phyloP scores from a whole-genome alignment of 2,329 filamentous ascomycete species.

The Penicillium olsonii region DNA sequence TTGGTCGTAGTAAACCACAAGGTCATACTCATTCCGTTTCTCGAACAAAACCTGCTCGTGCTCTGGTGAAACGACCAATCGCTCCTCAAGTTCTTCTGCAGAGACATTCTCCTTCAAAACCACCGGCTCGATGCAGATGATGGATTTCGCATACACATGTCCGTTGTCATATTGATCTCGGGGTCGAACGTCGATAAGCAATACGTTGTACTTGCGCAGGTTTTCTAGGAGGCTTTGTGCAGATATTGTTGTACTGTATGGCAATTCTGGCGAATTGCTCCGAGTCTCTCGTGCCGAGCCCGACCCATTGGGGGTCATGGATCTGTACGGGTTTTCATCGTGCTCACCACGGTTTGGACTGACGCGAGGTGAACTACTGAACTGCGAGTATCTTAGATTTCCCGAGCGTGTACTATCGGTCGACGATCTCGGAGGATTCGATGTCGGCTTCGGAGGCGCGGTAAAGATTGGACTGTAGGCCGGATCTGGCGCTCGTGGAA shows the following conservation, averaged over 20 bases:
- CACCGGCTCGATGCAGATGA: slow-evolving; percentile 89
- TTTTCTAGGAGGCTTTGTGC: slow-evolving; percentile 71
- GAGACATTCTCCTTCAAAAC: slow-evolving; percentile 68
- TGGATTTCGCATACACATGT: slow-evolving; percentile 79
- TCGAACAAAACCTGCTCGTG: slow-evolving; percentile 73
- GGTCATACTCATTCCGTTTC: slow-evolving; percentile 72
- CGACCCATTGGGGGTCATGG: slow-evolving; percentile 46
- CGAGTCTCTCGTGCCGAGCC: slow-evolving; percentile 39
- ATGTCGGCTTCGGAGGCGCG: slow-evolving; percentile 39
- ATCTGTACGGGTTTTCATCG: slow-evolving; percentile 47
- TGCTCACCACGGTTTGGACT: slow-evolving; percentile 36
- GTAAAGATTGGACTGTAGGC: slow-evolving; percentile 50
- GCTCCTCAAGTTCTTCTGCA: slow-evolving; percentile 60
- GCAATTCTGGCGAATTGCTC: slow-evolving; percentile 51
- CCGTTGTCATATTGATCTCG: slow-evolving; percentile 82
- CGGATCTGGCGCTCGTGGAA: slow-evolving; percentile 51
- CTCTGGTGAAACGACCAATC: slow-evolving; percentile 50
- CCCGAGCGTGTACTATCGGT: slow-evolving; percentile 43
- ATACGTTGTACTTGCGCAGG: slow-evolving; percentile 64
- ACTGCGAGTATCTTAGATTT: slow-evolving; percentile 39
- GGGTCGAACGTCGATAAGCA: slow-evolving; percentile 82
- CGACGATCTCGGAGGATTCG: slow-evolving; percentile 43
- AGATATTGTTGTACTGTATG: slow-evolving; percentile 63
- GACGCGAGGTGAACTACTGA: slow-evolving; percentile 33
- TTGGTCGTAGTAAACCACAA: slow-evolving; percentile 90